Evolutionary conservation across 2,329 filamentous ascomycete species (phyloP).

Genomic region (Camillea tinctor): DNA sequence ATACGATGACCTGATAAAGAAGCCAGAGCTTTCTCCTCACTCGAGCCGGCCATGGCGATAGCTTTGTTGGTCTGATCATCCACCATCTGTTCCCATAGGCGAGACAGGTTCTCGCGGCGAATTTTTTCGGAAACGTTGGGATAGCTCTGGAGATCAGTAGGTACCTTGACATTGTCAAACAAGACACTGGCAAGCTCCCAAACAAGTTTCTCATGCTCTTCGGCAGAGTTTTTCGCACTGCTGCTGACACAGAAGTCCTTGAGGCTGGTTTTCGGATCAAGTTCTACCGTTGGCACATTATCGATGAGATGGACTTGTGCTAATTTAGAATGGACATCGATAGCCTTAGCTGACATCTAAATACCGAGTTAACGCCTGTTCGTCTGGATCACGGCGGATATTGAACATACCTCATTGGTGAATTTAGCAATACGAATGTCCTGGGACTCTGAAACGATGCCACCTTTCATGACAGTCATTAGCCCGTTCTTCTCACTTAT

Average conservation of each 20-base stretch:
- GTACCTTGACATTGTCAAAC: slow-evolving; percentile 67
- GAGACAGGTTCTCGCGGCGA: slow-evolving; percentile 64
- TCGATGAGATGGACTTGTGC: slow-evolving; percentile 54
- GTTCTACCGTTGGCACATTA: slow-evolving; percentile 58
- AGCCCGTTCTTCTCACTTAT: slow-evolving; percentile 43
- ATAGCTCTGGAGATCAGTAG: slow-evolving; percentile 38
- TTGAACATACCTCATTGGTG: slow-evolving; percentile 48
- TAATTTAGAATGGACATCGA: slow-evolving; percentile 54
- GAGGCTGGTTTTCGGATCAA: slow-evolving; percentile 47
- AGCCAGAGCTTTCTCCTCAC: slow-evolving; percentile 81
- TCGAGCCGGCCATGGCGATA: slow-evolving; percentile 57
- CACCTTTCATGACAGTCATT: slow-evolving; percentile 53
- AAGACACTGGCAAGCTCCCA: slow-evolving; percentile 87
- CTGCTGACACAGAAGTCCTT: slow-evolving; percentile 43
- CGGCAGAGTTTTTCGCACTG: slow-evolving; percentile 40
- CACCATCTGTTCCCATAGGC: slow-evolving; percentile 66
- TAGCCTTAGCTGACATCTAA: slow-evolving; percentile 54
- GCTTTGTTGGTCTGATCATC: slow-evolving; percentile 55
- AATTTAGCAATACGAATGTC: slow-evolving; percentile 66
- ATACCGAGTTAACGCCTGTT: slow-evolving; percentile 19
- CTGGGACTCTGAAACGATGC: slow-evolving; percentile 61
- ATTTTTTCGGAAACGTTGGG: slow-evolving; percentile 36
- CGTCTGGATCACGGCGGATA: not conserved
- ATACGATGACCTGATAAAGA: slow-evolving; percentile 77
- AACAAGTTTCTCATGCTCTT: slow-evolving; percentile 66